These are phyloP conservation scores for Cicer chorassanicum DNA, from an alignment of 306 rosid genomes.

Conservation along the genomic window DNA sequence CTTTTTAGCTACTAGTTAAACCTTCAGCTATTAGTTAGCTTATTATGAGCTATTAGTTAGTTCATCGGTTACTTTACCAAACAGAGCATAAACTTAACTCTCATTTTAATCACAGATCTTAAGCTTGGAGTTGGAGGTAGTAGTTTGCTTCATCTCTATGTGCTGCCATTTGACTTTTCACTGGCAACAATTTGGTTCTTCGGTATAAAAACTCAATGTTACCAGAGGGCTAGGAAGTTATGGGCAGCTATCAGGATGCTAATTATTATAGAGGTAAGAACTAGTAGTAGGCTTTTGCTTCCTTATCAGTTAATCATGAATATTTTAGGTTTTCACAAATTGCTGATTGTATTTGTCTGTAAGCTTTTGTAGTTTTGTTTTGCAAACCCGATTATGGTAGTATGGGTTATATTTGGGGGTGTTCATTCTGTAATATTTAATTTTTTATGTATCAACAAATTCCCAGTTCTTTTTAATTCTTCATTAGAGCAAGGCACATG, in stretches of 20 bases:
- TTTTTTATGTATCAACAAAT: background rate
- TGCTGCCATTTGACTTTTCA: conserved; percentile 46
- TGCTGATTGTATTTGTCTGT: background rate
- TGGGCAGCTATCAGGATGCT: conserved; percentile 67
- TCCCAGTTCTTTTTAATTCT: background rate
- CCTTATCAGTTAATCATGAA: background rate
- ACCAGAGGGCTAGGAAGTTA: conserved; percentile 76
- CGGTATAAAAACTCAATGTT: conserved; percentile 67
- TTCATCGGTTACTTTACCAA: conserved; percentile 9
- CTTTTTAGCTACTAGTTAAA: background rate
- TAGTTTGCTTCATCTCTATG: conserved; percentile 45
- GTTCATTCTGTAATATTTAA: conserved; percentile 21
- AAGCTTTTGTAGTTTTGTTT: conserved; percentile 8
- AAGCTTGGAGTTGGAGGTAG: conserved; percentile 43
- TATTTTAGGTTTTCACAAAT: conserved; percentile 10
- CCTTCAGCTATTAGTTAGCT: background rate
- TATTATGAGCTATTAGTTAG: background rate
- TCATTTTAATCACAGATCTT: conserved; percentile 44
- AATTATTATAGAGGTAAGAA: conserved; percentile 59
- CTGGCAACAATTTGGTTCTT: conserved; percentile 43
- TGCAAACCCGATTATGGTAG: conserved; percentile 9
- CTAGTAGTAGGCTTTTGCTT: conserved; percentile 29
- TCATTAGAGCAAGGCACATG: background rate
- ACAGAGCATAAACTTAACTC: conserved; percentile 19
- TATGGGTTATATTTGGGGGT: conserved; percentile 5